phyloP scores from a whole-genome alignment of 805 yeast species.

The Nakazawaea populi region DNA sequence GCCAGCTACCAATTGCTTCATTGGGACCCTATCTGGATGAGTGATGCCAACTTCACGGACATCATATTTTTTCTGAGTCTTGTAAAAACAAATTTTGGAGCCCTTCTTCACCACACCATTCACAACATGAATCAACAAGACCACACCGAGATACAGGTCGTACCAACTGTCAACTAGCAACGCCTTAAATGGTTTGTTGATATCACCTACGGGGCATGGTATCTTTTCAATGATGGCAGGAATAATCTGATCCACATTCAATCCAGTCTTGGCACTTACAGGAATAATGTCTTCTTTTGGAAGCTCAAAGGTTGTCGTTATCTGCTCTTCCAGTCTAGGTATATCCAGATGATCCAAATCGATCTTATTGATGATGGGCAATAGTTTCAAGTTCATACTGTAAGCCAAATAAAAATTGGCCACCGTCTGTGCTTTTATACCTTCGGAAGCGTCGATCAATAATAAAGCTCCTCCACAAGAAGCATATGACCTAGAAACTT shows the following conservation, averaged over 20 bases:
- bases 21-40: conserved; percentile 81
- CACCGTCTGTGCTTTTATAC: conserved; percentile 98
- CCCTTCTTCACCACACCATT: conserved; percentile 80
- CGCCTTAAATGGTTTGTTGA: conserved; percentile 53
- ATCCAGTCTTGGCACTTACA: conserved; percentile 90
- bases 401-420: conserved; percentile 92
- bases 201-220: conserved; percentile 68
- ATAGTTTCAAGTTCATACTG: conserved; percentile 70
- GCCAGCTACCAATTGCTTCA: conserved; percentile 68
- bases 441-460: conserved; percentile 91
- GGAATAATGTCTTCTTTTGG: conserved; percentile 68
- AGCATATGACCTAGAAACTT: conserved; percentile 90
- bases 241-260: conserved; percentile 68
- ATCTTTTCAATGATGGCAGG: conserved; percentile 79
- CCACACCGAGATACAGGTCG: conserved; percentile 88
- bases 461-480: conserved; percentile 93
- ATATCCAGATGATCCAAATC: conserved; percentile 88
- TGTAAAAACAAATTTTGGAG: conserved; percentile 69
- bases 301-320: conserved; percentile 79
- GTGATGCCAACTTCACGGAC: conserved; percentile 91
- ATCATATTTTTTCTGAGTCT: conserved; percentile 71
- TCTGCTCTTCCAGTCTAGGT: conserved; percentile 73
- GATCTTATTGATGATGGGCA: conserved; percentile 89
- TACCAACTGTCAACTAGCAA: conserved; percentile 97
- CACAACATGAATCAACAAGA: conserved; percentile 73